Conservation (phyloP, 2,329 filamentous ascomycete species). For the Seiridium cupressi region DNA sequence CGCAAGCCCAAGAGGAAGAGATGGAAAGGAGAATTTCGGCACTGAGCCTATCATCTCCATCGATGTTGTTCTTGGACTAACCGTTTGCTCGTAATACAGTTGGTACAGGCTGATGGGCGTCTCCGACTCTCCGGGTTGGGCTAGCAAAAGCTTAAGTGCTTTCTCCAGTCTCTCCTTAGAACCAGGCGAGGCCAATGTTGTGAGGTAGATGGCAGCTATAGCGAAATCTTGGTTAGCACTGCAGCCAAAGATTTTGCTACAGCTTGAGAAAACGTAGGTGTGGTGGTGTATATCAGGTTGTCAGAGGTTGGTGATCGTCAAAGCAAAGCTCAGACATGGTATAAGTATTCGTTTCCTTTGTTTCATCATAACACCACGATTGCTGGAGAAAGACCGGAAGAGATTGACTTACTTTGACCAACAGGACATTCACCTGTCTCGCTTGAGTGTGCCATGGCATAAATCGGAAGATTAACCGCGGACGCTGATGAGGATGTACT, state of each 20-base stretch:
- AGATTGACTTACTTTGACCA: constrained; percentile 77
- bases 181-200: constrained; percentile 31
- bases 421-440: constrained; percentile 89
- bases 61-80: constrained; percentile 21
- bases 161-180: constrained; percentile 28
- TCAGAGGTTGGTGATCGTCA: constrained; percentile 89
- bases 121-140: constrained; percentile 11
- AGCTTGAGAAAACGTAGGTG: constrained; percentile 2
- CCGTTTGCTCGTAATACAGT: constrained; percentile 54
- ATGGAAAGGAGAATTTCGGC: constrained; percentile 53
- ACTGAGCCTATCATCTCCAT: constrained; percentile 33
- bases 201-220: constrained; percentile 35
- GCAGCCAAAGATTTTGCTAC: not conserved
- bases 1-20: constrained; percentile 62
- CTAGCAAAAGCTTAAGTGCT: constrained; percentile 21
- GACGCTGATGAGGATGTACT: constrained; percentile 36
- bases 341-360: constrained; percentile 88
- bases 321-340: constrained; percentile 95
- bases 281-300: constrained; percentile 65
- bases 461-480: constrained; percentile 46
- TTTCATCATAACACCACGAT: constrained; percentile 77
- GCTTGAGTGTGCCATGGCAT: constrained; percentile 73
- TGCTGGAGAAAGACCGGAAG: constrained; percentile 13
- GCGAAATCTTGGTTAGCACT: not conserved
- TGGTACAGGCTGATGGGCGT: constrained; percentile 42